Evolutionary conservation across 2,329 filamentous ascomycete species (phyloP).

Genomic region (Cladophialophora yegresii): DNA sequence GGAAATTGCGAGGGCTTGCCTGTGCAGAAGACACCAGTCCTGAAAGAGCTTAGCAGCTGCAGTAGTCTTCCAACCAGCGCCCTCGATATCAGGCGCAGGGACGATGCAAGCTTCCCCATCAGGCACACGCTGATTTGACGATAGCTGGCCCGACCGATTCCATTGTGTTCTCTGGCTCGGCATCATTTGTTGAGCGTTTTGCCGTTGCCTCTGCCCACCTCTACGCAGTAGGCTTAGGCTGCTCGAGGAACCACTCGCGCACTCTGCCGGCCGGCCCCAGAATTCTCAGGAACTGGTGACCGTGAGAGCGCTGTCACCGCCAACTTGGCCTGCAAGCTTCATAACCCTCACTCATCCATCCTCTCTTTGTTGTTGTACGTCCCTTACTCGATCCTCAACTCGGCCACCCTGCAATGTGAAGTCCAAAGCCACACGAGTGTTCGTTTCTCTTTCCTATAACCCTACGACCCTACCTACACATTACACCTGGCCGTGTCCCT

Average conservation of each 20-base stretch:
- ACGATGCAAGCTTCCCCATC: constrained; percentile 12
- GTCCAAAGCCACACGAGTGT: constrained; percentile 25
- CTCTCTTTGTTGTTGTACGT: constrained; percentile 25
- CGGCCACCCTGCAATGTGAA: constrained; percentile 33
- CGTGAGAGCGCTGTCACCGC: constrained; percentile 24
- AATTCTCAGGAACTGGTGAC: neutral
- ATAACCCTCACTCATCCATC: constrained; percentile 22
- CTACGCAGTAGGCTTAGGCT: neutral
- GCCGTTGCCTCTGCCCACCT: constrained; percentile 13
- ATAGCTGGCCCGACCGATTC: constrained; percentile 17
- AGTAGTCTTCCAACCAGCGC: constrained; percentile 18
- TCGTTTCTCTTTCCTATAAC: constrained; percentile 24
- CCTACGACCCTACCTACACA: constrained; percentile 4
- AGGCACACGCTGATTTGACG: neutral
- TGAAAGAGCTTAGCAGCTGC: constrained; percentile 16
- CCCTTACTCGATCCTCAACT: constrained; percentile 16
- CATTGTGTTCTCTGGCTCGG: constrained; percentile 19
- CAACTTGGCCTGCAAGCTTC: constrained; percentile 21
- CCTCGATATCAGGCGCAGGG: constrained; percentile 18
- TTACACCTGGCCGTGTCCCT: constrained; percentile 32
- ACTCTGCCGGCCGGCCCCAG: constrained; percentile 3
- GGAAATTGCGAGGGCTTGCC: constrained; percentile 27
- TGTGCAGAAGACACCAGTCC: constrained; percentile 18
- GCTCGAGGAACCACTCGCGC: neutral
- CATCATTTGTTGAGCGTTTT: constrained; percentile 7